Base-by-base conservation (phyloP, 805 yeast species). In the Metschnikowia drakensbergensis region DNA sequence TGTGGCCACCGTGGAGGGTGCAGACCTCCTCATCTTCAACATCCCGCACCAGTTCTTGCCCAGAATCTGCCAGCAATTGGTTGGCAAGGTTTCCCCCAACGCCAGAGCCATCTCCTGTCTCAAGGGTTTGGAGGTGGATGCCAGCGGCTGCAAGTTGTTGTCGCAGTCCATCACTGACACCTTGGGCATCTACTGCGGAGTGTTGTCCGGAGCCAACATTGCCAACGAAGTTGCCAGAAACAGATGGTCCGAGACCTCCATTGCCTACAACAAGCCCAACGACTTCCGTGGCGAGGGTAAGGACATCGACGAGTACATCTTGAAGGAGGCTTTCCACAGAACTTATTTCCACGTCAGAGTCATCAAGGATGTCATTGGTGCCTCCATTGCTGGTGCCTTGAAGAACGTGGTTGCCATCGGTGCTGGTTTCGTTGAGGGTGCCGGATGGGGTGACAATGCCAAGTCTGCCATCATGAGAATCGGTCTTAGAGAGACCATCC, bases 381-480 rank as follows among this genome's bases (percentile, higher is more conserved):
- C 71, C 8, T 71, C 76, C 10, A 69, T 71, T 13, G 77, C 77
- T 28, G 77, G 77, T 48, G 77, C 77, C 3, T 64, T 73, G 58
- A 73, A 73, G 61, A 73, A 73, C 53, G 68, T 73, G 28, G 77
- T 73, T 42, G 77, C 77, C 36, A 63, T 69, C 43, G 72, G 75
- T 6, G 77, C 72, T 25, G 77, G 77, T 26, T 70, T 73, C 49
- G 77, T 73, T 37, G 77, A 72, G 58, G 77, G 77, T 36, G 64
- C 64, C 48, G 76, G 76, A 41, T 73, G 77, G 77, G 77, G 77
- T 58, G 77, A 73, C 63, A 73, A 73, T 50, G 77, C 77, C 52
- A 73, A 72, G 63, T 65, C 76, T 34, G 77, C 77, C 38, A 65
- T 73, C 55, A 73, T 73, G 77, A 67, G 77, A 61, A 65, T 72